Evolutionary conservation across 805 yeast species (phyloP).

Genomic region (Candida hungchunana): DNA sequence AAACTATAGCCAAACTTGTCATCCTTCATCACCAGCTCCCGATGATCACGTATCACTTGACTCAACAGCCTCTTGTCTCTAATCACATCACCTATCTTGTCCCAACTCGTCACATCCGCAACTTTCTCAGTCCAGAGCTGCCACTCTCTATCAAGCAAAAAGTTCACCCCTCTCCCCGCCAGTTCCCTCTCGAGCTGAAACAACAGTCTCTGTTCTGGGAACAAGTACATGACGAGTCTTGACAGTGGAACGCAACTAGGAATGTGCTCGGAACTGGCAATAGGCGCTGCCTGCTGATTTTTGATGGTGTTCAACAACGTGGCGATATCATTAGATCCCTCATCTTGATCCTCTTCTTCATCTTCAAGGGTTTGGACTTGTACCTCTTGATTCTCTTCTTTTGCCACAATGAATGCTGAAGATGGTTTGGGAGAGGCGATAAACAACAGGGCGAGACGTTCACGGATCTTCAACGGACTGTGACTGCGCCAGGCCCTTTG

Average conservation of each 20-base stretch:
- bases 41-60: not conserved
- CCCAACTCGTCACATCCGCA: not conserved
- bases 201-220: conserved; percentile 6
- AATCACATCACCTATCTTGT: not conserved
- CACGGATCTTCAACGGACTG: conserved; percentile 11
- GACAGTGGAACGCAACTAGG: conserved; percentile 6
- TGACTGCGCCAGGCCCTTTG: conserved; percentile 1
- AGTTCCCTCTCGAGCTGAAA: conserved; percentile 7
- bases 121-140: conserved; percentile 3
- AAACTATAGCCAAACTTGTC: conserved; percentile 1
- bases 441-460: conserved; percentile 8
- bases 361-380: not conserved
- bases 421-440: not conserved
- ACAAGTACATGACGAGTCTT: conserved; percentile 4
- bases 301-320: conserved; percentile 11
- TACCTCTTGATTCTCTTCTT: not conserved
- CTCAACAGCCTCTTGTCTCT: not conserved
- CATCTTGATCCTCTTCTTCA: not conserved
- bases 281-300: conserved; percentile 2
- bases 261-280: not conserved
- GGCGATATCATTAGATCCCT: conserved; percentile 1
- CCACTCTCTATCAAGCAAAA: conserved; percentile 3
- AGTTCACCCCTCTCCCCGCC: not conserved
- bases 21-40: not conserved
- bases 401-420: not conserved